Evolutionary conservation across 2,329 filamentous ascomycete genomes (phyloP).

Genomic region (Diaporthe australafricana): DNA sequence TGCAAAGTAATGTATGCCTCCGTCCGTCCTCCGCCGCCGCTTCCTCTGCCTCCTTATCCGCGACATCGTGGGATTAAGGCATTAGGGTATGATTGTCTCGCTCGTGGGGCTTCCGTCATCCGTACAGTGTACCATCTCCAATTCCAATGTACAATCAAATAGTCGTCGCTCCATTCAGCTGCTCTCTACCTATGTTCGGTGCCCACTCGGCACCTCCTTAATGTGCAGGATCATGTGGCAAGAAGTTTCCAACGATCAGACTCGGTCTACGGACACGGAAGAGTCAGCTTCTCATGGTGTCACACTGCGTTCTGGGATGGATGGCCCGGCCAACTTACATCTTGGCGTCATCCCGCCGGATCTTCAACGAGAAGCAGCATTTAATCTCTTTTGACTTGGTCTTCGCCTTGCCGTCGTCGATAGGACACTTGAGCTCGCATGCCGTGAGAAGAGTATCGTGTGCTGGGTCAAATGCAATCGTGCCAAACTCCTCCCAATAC

Average conservation of each 20-base stretch:
- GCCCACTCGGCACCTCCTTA: slow-evolving; percentile 8
- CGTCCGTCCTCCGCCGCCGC: neutral
- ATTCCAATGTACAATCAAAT: slow-evolving; percentile 15
- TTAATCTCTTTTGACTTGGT: slow-evolving; percentile 74
- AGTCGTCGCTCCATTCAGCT: neutral
- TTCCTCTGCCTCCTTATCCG: neutral
- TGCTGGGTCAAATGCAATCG: slow-evolving; percentile 92
- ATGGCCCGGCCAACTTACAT: slow-evolving; percentile 74
- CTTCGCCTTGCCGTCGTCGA: slow-evolving; percentile 59
- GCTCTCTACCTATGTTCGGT: neutral
- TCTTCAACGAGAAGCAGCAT: slow-evolving; percentile 98
- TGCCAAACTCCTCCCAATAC: slow-evolving; percentile 99
- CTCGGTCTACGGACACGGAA: slow-evolving; percentile 73
- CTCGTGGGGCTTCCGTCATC: neutral
- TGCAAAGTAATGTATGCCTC: slow-evolving; percentile 3
- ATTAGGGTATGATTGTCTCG: slow-evolving; percentile 31
- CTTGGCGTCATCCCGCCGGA: slow-evolving; percentile 93
- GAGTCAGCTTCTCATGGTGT: neutral
- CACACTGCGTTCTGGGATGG: neutral
- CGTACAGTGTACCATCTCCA: neutral
- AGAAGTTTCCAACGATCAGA: slow-evolving; percentile 95
- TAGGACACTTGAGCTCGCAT: slow-evolving; percentile 89
- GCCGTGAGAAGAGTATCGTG: slow-evolving; percentile 97
- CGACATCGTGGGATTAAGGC: slow-evolving; percentile 14
- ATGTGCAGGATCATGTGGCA: slow-evolving; percentile 80